Evolutionary conservation across 1,139 yeast genomes (phyloP), one percentile per base, ranked within the genome.

Genomic region (Schizosaccharomyces versatilis): DNA sequence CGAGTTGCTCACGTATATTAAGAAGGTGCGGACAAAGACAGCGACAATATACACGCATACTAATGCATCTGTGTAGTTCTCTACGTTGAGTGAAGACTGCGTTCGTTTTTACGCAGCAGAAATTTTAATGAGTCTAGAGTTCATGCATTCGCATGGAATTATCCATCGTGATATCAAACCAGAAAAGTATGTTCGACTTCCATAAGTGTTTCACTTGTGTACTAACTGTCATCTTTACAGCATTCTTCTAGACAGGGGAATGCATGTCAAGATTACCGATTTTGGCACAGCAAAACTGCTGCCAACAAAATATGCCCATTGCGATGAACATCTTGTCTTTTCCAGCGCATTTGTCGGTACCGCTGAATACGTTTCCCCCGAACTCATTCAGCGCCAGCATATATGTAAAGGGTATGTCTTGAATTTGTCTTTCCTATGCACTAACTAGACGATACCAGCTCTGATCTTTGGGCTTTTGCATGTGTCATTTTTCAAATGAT

Each of bases 401-500:
- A 83, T 93, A 59, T 96, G 95, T 36, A 83, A 81, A 63, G 79
- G 84, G 55, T 44, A 44, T 19, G 49, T 24, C 1, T 24, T 24
- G 32, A 24, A 24, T 24, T 24, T 5, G 32, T 24, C 32, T 24
- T 24, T 24, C 32, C 2, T 24, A 24, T 5, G 5, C 5, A 24
- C 32, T 24, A 24, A 24, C 32, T 2, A 24, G 5, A 44, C 36
- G 19, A 17, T 17, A 19, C 5, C 5, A 44, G 49, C 12, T 79
- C 94, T 53, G 99, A 93, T 67, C 73, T 90, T 9, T 93, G 99
- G 99, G 96, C 98, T 0, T 74, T 85, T 60, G 99, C 96, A 1
- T 93, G 98, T 68, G 83, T 93, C 15, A 67, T 93, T 24, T 93
- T 78, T 67, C 98, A 93, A 67, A 79, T 93, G 76, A 81, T 93